Base-by-base conservation (phyloP, 768 basidiomycete genomes). In the Leccinum truebloodii region DNA sequence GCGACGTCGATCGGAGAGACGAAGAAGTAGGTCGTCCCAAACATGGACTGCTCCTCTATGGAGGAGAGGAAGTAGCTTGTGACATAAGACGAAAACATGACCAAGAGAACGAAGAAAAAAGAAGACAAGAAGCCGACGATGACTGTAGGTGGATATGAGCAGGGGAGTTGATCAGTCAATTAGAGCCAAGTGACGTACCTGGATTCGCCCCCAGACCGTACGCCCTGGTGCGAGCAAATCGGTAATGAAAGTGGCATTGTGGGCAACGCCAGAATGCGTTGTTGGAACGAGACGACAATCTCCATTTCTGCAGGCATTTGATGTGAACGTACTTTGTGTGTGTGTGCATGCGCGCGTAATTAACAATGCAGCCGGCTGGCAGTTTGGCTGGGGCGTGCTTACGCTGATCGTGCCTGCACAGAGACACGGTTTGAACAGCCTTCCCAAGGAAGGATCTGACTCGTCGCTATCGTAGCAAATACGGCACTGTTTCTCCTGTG, bases 131-230 rank as follows among this genome's bases (percentile, higher is more conserved):
- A 73, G 24, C 82, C 90, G 26, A 93, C 78, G 54, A 88, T 77
- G 37, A 88, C 91, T 93, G 60, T 44, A 35, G 44, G 52, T 57
- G 44, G 56, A 57, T 51, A 52, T 68, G 64, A 65, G 68, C 48
- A 54, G 61, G 44, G 44, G 16, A 44, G 48, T 48, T 46, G 67
- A 59, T 62, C 51, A 28, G 44, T 20, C 22, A 49, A 49, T 10
- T 28, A 55, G 48, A 20, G 34, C 22, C 32, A 58, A 32, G 49
- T 46, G 28, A 72, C 80, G 58, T 72, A 86, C 91, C 76, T 72
- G 87, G 85, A 66, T 93, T 93, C n/a, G 87, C 86, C 20, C 89
- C 92, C 58, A 93, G 75, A 32, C 91, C 92, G 12, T 85, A 76
- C 14, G 84, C 82, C 35, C 77, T 81, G 1, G 91, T 93, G 26